Conservation (phyloP, 768 basidiomycete genomes). For the Trametes coccinea region DNA sequence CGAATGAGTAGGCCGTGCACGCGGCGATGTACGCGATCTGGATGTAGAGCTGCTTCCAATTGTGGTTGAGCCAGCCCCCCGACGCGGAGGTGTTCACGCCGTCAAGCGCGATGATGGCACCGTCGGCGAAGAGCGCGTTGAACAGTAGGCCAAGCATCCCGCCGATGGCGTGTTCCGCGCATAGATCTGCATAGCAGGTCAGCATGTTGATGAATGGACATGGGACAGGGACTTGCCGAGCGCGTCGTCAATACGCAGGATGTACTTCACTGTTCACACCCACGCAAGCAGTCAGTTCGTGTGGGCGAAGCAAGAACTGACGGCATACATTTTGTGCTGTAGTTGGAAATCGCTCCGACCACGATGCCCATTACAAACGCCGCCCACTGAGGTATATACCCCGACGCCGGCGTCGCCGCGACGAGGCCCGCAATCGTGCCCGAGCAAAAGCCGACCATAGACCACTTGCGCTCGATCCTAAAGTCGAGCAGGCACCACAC, state of each 20-base stretch:
- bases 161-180: constrained; percentile 88
- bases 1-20: constrained; percentile 69
- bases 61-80: constrained; percentile 86
- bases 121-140: constrained; percentile 85
- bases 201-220: not conserved
- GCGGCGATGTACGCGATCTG: constrained; percentile 87
- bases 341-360: constrained; percentile 74
- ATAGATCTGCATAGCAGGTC: constrained; percentile 52
- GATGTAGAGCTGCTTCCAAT: constrained; percentile 76
- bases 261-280: constrained; percentile 55
- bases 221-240: constrained; percentile 43
- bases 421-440: constrained; percentile 78
- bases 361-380: constrained; percentile 75
- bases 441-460: constrained; percentile 84
- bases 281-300: constrained; percentile 24
- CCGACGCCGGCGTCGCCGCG: constrained; percentile 63
- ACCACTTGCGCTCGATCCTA: constrained; percentile 80
- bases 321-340: constrained; percentile 74
- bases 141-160: constrained; percentile 78
- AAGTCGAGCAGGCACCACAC: constrained; percentile 43
- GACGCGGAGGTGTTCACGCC: constrained; percentile 56
- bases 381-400: constrained; percentile 72
- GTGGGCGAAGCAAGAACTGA: not conserved
- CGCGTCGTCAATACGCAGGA: constrained; percentile 78
- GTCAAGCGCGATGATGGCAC: constrained; percentile 75